Evolutionary conservation across 176 grass and related monocot genomes (phyloP), one percentile per base, ranked within the genome.

Genomic region (Echinochloa phyllopogon): DNA sequence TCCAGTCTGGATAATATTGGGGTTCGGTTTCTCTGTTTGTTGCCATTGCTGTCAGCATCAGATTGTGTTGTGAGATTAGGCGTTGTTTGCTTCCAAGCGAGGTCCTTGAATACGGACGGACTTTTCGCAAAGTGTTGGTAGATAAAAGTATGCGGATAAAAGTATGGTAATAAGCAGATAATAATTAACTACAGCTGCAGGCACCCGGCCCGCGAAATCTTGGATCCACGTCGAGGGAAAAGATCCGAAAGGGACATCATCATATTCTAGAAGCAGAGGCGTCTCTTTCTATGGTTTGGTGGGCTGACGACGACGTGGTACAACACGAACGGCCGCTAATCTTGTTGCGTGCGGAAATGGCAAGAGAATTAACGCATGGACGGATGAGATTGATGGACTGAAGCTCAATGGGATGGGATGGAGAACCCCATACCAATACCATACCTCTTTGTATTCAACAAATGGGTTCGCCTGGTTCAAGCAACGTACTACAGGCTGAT

Each of bases 211-310:
- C 11, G 69, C 23, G 61, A 49, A 21, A 58, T 41, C 36, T 39
- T 57, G 6, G 41, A 42, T 3, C 17, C 16, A 81, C 24, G 38
- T 78, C 72, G 1, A 24, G 59, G 11, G 38, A 66, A 79, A 67
- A 55, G 83, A 65, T 90, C 39, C 56, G 72, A 86, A 72, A 86
- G 56, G 13, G 64, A 82, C 72, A n/a, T 20, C 21, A 16, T 6
- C 45, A 3, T 55, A 48, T 90, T 74, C 66, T 89, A 64, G 45
- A 42, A 17, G 77, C 42, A 81, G 82, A 55, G 77, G 70, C 23
- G 23, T 76, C 77, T 29, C 72, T 86, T 76, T 86, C 63, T 12
- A 55, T 8, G 13, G 64, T 72, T 70, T 47, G 88, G 72, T 86
- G 48, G 39, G n/a, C 47, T 20, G 81, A 73, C n/a, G 65, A 25